Conservation (phyloP, 345 rosid species). For the Syzygium oleosum region DNA sequence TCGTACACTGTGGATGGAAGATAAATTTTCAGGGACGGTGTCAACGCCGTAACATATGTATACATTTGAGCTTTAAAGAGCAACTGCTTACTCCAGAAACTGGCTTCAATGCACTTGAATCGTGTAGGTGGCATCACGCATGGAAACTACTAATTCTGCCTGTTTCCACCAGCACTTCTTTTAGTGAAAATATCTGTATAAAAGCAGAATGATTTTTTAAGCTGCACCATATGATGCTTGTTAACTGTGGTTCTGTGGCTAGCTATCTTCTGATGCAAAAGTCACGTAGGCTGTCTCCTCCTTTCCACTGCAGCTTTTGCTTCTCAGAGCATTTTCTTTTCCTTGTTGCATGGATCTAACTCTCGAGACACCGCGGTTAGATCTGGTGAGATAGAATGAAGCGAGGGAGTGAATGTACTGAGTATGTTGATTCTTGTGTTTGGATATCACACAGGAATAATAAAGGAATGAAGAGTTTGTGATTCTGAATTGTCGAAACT, state of each 20-base stretch:
- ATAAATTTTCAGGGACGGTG: not conserved
- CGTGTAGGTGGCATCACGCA: not conserved
- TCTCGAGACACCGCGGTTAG: rapidly evolving
- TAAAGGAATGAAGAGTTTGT: not conserved
- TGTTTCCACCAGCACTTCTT: not conserved
- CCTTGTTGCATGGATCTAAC: not conserved
- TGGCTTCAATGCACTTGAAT: not conserved
- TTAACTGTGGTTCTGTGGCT: not conserved
- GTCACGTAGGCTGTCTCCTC: not conserved
- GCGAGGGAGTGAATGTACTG: not conserved
- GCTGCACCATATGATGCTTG: not conserved
- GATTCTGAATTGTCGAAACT: not conserved
- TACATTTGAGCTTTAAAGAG: not conserved
- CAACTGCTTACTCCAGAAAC: not conserved
- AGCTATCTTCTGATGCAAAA: not conserved
- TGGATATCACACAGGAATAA: not conserved
- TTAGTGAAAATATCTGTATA: not conserved
- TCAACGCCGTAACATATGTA: not conserved
- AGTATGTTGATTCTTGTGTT: not conserved
- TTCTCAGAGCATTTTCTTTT: not conserved
- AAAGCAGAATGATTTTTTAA: not conserved
- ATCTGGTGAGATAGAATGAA: not conserved
- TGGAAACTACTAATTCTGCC: not conserved
- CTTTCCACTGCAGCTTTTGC: not conserved
- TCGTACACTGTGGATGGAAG: not conserved